Conservation (phyloP, 2,329 filamentous ascomycete genomes). For the Trichocomaceae sp. region DNA sequence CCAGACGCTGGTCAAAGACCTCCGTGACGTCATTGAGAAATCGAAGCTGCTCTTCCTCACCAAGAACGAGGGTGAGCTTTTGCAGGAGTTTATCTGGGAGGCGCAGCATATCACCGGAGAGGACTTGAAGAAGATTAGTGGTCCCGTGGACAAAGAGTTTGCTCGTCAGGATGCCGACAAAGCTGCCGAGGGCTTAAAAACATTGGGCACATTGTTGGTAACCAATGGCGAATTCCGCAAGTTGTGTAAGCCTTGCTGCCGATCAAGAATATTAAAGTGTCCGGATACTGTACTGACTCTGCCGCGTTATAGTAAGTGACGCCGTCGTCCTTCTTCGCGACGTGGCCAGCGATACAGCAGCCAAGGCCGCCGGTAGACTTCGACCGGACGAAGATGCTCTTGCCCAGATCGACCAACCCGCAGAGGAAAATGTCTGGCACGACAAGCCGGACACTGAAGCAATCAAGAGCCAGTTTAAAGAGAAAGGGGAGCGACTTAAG, state of each 20-base stretch:
- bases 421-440: slow-evolving; percentile 89
- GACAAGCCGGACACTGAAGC: slow-evolving; percentile 69
- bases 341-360: slow-evolving; percentile 83
- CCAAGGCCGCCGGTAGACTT: slow-evolving; percentile 66
- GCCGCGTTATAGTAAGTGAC: slow-evolving; percentile 58
- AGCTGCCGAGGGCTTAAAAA: slow-evolving; percentile 76
- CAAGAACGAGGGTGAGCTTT: slow-evolving; percentile 90
- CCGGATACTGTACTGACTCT: slow-evolving; percentile 16
- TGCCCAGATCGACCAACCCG: slow-evolving; percentile 70
- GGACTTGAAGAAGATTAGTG: slow-evolving; percentile 55
- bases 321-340: slow-evolving; percentile 74
- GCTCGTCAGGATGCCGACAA: slow-evolving; percentile 78
- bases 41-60: slow-evolving; percentile 78
- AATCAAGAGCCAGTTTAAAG: slow-evolving; percentile 62
- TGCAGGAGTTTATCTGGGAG: slow-evolving; percentile 97
- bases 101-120: slow-evolving; percentile 67
- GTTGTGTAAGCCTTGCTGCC: slow-evolving; percentile 55
- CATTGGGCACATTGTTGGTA: slow-evolving; percentile 79
- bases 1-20: slow-evolving; percentile 66
- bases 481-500: slow-evolving; percentile 50
- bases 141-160: slow-evolving; percentile 66
- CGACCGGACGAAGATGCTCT: slow-evolving; percentile 74
- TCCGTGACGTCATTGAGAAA: slow-evolving; percentile 72
- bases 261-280: neutral
- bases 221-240: slow-evolving; percentile 97